Conservation (phyloP, 2,329 filamentous ascomycete genomes). For the Cladosporium sphaerospermum region DNA sequence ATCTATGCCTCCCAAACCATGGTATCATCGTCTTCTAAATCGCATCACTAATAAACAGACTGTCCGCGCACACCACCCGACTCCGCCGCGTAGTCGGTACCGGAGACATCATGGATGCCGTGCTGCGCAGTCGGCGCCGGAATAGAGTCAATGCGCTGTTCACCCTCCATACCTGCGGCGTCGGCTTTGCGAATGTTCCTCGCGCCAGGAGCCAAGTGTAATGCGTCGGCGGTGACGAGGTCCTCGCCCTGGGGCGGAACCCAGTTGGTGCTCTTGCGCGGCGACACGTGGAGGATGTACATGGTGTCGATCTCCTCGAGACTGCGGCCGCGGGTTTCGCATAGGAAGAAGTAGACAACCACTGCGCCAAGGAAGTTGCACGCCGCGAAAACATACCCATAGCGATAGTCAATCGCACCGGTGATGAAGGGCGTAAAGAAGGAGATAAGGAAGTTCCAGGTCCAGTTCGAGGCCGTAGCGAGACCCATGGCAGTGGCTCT, state of each 20-base stretch:
- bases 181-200: slow-evolving; percentile 25
- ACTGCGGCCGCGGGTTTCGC: slow-evolving; percentile 65
- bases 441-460: slow-evolving; percentile 33
- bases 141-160: slow-evolving; percentile 20
- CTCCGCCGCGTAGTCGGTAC: slow-evolving; percentile 22
- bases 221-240: slow-evolving; percentile 20
- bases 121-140: slow-evolving; percentile 21
- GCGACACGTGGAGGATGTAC: slow-evolving; percentile 49
- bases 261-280: slow-evolving; percentile 27
- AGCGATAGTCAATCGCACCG: slow-evolving; percentile 28
- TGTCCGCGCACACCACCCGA: slow-evolving; percentile 18
- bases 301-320: slow-evolving; percentile 77
- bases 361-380: slow-evolving; percentile 26
- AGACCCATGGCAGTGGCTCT: slow-evolving; percentile 54
- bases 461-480: slow-evolving; percentile 58
- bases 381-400: slow-evolving; percentile 31
- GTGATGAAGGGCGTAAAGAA: slow-evolving; percentile 23
- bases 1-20: too few relatives aligned
- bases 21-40: too few relatives aligned
- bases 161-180: slow-evolving; percentile 25
- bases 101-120: slow-evolving; percentile 26
- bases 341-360: slow-evolving; percentile 68
- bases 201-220: slow-evolving; percentile 20
- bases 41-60: slow-evolving; percentile 1
- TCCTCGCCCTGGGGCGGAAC: slow-evolving; percentile 21